These are phyloP conservation scores for Nyssa sinensis DNA, from an alignment of 148 eudicot genomes.

Conservation along the genomic window DNA sequence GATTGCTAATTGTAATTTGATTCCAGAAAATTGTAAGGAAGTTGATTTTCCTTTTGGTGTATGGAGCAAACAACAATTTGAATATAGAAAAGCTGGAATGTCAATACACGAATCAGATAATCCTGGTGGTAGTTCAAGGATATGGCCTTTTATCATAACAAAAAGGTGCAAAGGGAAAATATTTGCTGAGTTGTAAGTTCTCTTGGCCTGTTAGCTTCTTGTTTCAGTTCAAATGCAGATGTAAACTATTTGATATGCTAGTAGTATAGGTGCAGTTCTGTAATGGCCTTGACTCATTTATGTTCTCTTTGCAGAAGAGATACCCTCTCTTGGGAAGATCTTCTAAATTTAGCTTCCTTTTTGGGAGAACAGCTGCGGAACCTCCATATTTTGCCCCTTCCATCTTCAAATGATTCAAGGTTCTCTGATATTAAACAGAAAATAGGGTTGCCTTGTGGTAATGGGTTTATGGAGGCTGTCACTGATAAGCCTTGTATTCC, in stretches of 20 bases:
- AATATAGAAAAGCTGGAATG: conserved; percentile 43
- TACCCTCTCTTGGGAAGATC: conserved; percentile 57
- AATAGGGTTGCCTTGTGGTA: conserved; percentile 22
- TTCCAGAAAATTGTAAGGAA: conserved; percentile 25
- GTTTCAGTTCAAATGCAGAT: not conserved
- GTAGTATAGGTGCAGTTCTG: not conserved
- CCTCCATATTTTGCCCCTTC: conserved; percentile 73
- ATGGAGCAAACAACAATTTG: conserved; percentile 65
- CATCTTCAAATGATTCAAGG: conserved; percentile 34
- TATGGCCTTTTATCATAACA: conserved; percentile 84
- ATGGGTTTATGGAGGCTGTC: conserved; percentile 33
- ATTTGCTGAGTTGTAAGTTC: conserved; percentile 75
- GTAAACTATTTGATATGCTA: not conserved
- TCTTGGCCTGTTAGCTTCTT: conserved; percentile 6
- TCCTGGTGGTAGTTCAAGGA: conserved; percentile 35
- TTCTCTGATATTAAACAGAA: conserved; percentile 26
- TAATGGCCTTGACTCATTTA: conserved; percentile 10
- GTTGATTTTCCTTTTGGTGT: conserved; percentile 59
- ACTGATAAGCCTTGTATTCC: conserved; percentile 28
- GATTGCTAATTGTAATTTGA: conserved; percentile 33
- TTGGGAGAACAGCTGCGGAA: conserved; percentile 74
- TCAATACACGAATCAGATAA: conserved; percentile 28
- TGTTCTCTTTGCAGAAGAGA: conserved; percentile 64
- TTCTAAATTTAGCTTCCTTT: conserved; percentile 80
- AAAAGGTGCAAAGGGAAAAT: conserved; percentile 77